Base-by-base conservation (phyloP, 1,284 basidiomycete genomes). In the Fistulinella cinereoalba region DNA sequence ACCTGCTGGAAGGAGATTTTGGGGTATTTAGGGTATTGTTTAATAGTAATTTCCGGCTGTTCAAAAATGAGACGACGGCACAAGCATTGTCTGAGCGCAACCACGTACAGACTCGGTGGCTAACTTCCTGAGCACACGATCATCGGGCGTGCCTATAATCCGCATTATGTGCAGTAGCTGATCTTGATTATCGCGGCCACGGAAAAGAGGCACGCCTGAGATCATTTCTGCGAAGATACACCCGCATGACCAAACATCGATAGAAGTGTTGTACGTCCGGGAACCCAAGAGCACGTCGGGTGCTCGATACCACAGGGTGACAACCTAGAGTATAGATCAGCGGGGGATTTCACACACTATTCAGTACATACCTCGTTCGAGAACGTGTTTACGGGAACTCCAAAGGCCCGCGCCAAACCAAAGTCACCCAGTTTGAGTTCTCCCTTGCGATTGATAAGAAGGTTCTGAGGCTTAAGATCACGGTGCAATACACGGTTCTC, bases 191-290 rank as follows among this genome's bases (percentile, higher is more conserved):
- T 99, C 97, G 52, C 96, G 79, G 18, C 97, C 97, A 54, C 97
- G 82, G 80, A 99, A 99, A 32, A 99, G 78, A 13, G 97, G 97
- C 13, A 96, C 88, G 3, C 97, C 97, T 22, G 92, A 90, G 55
- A 99, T 99, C 91, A 96, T 94, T 72, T 97, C 94, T 15, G 96
- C 96, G 68, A 99, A 97, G 64, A 99, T 99, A 65, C 97, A 99
- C 7, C 97, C 97, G 47, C 95, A 97, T 6, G 92, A 96, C 97
- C 97, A 99, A 52, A 99, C 92, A 70, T 99, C 97, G 64, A 99
- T 98, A 18, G 92, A 96, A 3, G 97, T 99, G 66, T 89, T 95
- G 71, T 99, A 99, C 44, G 96, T 98, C 45, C 97, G 81, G 32
- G 93, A 97, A 43, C 97, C 97, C 52, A 99, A 82, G 15, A 99